Percentiles rank a stretch among this genome's conserved stretches.
Conservation (phyloP, 495 filamentous ascomycete genomes). For the Neurospora pannonica region DNA sequence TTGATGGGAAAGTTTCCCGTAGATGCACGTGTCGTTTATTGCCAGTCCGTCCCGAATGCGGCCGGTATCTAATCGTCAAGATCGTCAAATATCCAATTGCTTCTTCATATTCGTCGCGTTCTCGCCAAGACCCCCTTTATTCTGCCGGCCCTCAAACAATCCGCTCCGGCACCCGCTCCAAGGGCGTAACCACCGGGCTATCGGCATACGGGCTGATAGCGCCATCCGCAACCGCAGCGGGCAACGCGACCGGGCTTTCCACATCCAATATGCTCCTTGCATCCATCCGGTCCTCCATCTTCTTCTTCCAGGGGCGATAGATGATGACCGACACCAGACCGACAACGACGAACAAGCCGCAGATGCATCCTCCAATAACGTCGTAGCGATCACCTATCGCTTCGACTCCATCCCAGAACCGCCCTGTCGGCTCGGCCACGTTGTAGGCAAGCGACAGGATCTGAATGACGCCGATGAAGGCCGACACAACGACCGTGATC, state of each 20-base stretch:
- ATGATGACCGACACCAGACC: conserved; percentile 60
- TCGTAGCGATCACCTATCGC: conserved; percentile 74
- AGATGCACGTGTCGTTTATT: neutral
- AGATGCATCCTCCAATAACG: conserved; percentile 76
- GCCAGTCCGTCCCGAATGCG: neutral
- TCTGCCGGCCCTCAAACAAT: neutral
- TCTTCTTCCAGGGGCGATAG: conserved; percentile 68
- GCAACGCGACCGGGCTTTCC: neutral
- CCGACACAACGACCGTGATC: conserved; percentile 79
- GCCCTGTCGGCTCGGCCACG: conserved; percentile 60
- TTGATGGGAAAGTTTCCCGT: neutral
- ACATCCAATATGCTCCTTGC: conserved; percentile 1
- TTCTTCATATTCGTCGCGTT: neutral
- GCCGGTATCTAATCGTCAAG: neutral
- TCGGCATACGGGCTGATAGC: neutral
- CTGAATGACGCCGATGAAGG: conserved; percentile 79
- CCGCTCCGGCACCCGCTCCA: neutral
- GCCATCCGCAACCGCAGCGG: neutral
- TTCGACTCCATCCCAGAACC: conserved; percentile 80
- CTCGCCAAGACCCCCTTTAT: neutral
- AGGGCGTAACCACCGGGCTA: neutral
- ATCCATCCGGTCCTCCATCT: conserved; percentile 17
- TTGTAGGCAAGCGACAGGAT: conserved; percentile 66
- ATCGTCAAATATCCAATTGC: neutral
- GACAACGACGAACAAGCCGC: conserved; percentile 69